Conservation (phyloP, 2,329 filamentous ascomycete species). For the Sporothrix phasma region DNA sequence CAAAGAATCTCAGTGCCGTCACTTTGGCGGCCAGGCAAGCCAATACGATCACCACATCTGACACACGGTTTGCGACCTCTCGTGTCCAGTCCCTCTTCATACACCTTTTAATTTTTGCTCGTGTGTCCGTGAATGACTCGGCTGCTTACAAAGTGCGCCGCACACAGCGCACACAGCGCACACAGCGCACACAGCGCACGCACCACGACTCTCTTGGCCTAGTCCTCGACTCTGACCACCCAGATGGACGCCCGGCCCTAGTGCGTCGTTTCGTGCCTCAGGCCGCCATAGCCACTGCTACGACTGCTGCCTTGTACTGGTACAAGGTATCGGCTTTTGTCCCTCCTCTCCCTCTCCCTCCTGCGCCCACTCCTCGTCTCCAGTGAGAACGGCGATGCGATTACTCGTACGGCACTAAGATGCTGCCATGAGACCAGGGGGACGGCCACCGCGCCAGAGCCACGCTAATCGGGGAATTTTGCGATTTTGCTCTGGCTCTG, state of each 20-base stretch:
- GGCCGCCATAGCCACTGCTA: not conserved
- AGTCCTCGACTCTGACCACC: not conserved
- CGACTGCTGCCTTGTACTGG: conserved; percentile 8
- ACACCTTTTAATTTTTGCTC: not conserved
- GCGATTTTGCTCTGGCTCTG: conserved; percentile 10
- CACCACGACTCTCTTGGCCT: conserved; percentile 3
- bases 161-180: no score
- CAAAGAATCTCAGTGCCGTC: not conserved
- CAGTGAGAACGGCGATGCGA: not conserved
- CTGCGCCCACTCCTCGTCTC: not conserved
- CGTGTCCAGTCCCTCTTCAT: not conserved
- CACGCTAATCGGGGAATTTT: conserved; percentile 15
- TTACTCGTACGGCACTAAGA: conserved; percentile 5
- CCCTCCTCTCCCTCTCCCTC: not conserved
- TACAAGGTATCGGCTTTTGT: conserved; percentile 2
- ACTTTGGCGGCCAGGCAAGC: not conserved
- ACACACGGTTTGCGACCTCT: not conserved
- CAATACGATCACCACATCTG: not conserved
- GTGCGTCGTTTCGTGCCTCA: conserved; percentile 3
- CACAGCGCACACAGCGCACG: no score
- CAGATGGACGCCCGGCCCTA: not conserved
- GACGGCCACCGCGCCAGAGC: conserved; percentile 17
- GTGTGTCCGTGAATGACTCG: conserved; percentile 1
- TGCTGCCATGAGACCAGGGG: conserved; percentile 9
- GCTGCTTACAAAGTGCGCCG: conserved; percentile 1